phyloP scores from a whole-genome alignment of 208 protist genomes.

The Wallacemonas sp. region DNA sequence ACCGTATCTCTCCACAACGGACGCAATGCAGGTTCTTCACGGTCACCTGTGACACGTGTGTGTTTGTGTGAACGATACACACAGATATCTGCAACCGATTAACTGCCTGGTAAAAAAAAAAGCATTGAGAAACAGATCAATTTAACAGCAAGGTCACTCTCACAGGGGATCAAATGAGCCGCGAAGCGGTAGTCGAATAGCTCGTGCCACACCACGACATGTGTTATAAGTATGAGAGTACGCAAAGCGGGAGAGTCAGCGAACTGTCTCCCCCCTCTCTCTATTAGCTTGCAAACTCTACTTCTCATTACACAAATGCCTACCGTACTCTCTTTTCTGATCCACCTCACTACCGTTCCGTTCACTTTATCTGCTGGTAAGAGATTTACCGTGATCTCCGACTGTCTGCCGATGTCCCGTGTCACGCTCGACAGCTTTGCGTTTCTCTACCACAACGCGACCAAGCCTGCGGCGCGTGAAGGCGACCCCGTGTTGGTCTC shows the following conservation, averaged over 20 bases:
- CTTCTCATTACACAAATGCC: too few species aligned
- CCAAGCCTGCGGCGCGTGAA: not conserved
- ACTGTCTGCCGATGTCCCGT: not conserved
- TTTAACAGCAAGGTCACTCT: too few species aligned
- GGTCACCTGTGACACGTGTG: not conserved
- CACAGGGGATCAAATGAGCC: too few species aligned
- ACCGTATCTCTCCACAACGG: not conserved
- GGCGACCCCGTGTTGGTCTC: conserved; percentile 5
- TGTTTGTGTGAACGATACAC: not conserved
- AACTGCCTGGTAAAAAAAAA: not conserved
- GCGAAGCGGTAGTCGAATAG: too few species aligned
- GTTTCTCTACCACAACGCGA: conserved; percentile 1
- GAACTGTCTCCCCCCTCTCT: too few species aligned
- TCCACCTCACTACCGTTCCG: not conserved
- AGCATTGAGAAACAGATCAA: too few species aligned
- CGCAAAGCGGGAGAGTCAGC: too few species aligned
- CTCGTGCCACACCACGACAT: too few species aligned
- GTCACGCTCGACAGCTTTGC: not conserved
- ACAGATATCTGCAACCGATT: not conserved
- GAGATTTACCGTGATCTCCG: not conserved
- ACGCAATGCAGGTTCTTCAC: not conserved
- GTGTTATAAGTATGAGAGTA: too few species aligned
- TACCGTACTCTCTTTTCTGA: too few species aligned
- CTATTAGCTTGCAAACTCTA: too few species aligned
- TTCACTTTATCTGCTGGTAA: conserved; percentile 15